Evolutionary conservation across 2,329 filamentous ascomycete genomes (phyloP), one percentile per base, ranked within the genome.

Genomic region (Sarocladium strictum): DNA sequence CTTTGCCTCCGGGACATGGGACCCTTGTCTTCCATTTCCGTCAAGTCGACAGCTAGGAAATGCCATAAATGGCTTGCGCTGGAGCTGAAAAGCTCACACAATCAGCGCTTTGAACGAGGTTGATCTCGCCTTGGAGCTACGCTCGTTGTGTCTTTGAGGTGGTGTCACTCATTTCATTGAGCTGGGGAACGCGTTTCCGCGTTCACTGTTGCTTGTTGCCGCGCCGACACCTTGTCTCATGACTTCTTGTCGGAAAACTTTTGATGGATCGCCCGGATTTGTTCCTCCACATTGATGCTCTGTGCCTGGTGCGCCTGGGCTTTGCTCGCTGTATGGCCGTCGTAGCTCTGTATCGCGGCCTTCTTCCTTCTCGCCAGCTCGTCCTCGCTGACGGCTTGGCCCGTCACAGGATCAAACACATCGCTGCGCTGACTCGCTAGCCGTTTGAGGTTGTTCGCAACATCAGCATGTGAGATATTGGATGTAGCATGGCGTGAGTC

Each of bases 381-480:
- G 67, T 95, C 91, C 60, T 90, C 84, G 3, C 85, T 80, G 32
- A 90, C 70, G 1, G 83, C 77, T 60, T 86, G 78, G 1, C 87
- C 87, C 0, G 85, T 86, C 15, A 82, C 78, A 1, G 80, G 76
- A 61, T 97, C 92, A 61, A 96, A 96, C 17, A 97, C 81, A 64
- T 97, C 93, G 60, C 81, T 87, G 47, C 93, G 83, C 69, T 96
- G 89, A 61, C 89, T 92, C 23, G 92, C 91, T 53, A 97, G 78
- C n/a, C 93, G 86, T 76, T 97, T 97, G 59, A 97, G 80, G 67
- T 97, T 97, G 68, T 90, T 92, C 53, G 91, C 92, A 45, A 96
- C 90, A 62, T 97, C 93, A 32, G 81, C 83, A 3, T 90, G 93
- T 1, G 87, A 89, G 10, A 96, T 73, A 63, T 96, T 97, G 10